These are phyloP conservation scores for Saprolegnia parasitica DNA, from an alignment of 352 stramenopile genomes.

Conservation along the genomic window DNA sequence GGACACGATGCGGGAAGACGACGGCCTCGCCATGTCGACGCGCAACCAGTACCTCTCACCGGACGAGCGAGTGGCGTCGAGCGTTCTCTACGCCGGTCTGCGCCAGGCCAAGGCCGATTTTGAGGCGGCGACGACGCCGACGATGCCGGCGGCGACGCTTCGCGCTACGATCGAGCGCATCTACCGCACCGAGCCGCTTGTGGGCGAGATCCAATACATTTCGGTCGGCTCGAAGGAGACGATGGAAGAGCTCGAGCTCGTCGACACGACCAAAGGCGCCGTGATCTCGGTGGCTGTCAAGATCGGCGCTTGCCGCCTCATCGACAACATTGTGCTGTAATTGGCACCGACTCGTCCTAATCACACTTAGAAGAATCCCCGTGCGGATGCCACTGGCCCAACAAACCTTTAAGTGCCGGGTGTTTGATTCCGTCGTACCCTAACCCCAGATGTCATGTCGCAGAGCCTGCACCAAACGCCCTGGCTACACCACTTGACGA, in stretches of 20 bases:
- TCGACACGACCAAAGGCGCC: slow-evolving; percentile 57
- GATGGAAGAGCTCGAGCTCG: slow-evolving; percentile 89
- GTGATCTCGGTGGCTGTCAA: slow-evolving; percentile 94
- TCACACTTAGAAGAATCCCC: background rate
- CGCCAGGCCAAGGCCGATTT: slow-evolving; percentile 47
- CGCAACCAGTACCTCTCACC: slow-evolving; percentile 96
- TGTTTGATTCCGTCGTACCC: too few relatives aligned
- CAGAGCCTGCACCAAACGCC: too few relatives aligned
- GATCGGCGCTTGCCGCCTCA: slow-evolving; percentile 94
- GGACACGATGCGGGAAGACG: slow-evolving; percentile 89
- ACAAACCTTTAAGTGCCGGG: too few relatives aligned
- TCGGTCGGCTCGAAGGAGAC: slow-evolving; percentile 91
- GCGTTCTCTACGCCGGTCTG: slow-evolving; percentile 85
- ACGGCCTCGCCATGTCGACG: slow-evolving; percentile 97
- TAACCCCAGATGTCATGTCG: too few relatives aligned
- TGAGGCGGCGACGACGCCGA: slow-evolving; percentile 25
- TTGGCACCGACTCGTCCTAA: background rate
- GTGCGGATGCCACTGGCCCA: too few relatives aligned
- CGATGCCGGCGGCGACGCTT: slow-evolving; percentile 38
- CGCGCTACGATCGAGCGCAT: slow-evolving; percentile 42
- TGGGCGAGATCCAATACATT: slow-evolving; percentile 95
- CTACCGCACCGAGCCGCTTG: slow-evolving; percentile 82
- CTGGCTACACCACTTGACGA: too few relatives aligned
- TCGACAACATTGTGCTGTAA: slow-evolving; percentile 95
- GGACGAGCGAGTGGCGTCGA: slow-evolving; percentile 83